Percentiles rank a stretch among this genome's conserved stretches.
Conservation (phyloP, 192 early-diverging fungal species). For the Backusella parvicylindrica region DNA sequence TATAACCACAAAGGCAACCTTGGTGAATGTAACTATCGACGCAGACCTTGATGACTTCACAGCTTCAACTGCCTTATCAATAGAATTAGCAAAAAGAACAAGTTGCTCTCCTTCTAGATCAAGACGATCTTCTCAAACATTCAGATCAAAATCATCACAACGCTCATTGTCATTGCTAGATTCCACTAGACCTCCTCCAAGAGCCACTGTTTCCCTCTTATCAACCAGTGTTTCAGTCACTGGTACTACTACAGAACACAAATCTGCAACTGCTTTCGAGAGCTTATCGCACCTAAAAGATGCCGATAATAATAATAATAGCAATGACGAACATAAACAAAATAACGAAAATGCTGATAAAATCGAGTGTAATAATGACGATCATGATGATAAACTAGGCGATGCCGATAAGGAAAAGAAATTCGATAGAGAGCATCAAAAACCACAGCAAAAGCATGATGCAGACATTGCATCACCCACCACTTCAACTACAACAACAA, state of each 20-base stretch:
- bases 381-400: neutral
- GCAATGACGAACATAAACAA: neutral
- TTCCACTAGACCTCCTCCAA: neutral
- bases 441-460: neutral
- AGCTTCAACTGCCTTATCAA: neutral
- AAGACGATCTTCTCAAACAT: neutral
- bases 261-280: neutral
- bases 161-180: neutral
- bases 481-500: neutral
- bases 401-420: neutral
- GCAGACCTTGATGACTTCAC: neutral
- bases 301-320: neutral
- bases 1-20: neutral
- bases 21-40: neutral
- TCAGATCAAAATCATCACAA: neutral
- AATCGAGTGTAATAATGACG: neutral
- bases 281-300: neutral
- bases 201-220: neutral
- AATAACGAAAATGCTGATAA: neutral
- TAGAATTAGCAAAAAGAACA: conserved; percentile 14
- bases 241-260: neutral
- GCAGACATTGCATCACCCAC: neutral
- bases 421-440: neutral
- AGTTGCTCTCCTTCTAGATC: neutral
- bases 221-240: neutral